Base-by-base conservation (phyloP, 1,284 basidiomycete genomes). In the Cryptococcus sp. region DNA sequence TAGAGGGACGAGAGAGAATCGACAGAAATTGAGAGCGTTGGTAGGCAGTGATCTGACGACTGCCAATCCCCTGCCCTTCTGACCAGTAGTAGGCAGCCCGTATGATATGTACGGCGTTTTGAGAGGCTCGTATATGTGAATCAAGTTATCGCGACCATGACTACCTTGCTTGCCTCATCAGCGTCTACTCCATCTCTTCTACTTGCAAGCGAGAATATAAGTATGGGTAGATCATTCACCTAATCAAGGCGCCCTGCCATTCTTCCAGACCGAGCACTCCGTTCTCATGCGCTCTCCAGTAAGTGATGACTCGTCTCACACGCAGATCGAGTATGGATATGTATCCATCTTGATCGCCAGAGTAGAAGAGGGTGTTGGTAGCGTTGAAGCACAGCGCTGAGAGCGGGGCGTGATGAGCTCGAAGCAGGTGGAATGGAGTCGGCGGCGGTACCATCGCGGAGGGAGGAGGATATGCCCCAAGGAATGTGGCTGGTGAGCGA, bases 21-120 rank as follows among this genome's bases (percentile, higher is more conserved):
- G 85, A 77, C 92, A 94, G 71, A 89, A 95, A 73, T 94, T 95
- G 62, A 95, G 82, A 2, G 91, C 85, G 73, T 95, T 96, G 58
- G 92, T 86, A 67, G 90, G 88, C 75, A 95, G 80, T 0, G 87
- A 87, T 64, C 85, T 86, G 3, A 78, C 69, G 6, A 90, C 71
- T 6, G 71, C 62, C 27, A 50, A 41, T 7, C 52, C 53, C n/a
- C 41, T 49, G 38, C 45, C 45, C 47, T 56, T 47, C 35, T 50
- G 27, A 40, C 22, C 48, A n/a, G 47, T 51, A n/a, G 46, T 3
- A 88, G 90, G 0, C 76, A 77, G 1, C 81, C 79, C 13, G 83
- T 75, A 16, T 79, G 82, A 2, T 83, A 80, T 47, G 83, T 70
- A 2, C 82, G 76, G 86, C 86, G 1, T 85, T 88, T 4, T 89